Evolutionary conservation across 441 rosid species (phyloP).

Genomic region (Breynia disticha): DNA sequence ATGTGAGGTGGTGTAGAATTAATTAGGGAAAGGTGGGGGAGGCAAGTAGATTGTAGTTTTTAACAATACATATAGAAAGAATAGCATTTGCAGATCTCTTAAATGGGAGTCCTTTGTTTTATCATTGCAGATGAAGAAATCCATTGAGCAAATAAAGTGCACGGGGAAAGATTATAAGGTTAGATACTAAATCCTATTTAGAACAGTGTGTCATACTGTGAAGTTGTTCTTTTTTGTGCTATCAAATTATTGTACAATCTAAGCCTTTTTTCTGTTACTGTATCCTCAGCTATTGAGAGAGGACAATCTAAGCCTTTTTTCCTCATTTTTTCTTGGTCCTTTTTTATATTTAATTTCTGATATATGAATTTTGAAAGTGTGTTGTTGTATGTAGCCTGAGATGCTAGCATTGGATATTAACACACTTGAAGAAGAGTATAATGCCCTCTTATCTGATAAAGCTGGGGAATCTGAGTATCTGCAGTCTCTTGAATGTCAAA

Average conservation of each 20-base stretch:
- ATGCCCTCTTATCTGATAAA: slow-evolving; percentile 47
- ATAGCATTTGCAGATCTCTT: background rate
- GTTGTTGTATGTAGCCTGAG: slow-evolving; percentile 39
- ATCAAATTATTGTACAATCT: background rate
- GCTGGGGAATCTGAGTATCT: slow-evolving; percentile 42
- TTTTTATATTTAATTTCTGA: background rate
- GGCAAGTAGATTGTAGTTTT: too few species aligned
- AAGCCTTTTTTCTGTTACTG: background rate
- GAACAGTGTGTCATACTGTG: background rate
- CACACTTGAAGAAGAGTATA: slow-evolving; percentile 46
- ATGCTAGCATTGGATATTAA: slow-evolving; percentile 35
- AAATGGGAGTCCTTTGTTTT: slow-evolving; percentile 5
- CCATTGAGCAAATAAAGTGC: slow-evolving; percentile 35
- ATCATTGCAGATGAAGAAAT: slow-evolving; percentile 42
- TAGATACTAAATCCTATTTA: slow-evolving; percentile 4
- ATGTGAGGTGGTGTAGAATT: too few species aligned
- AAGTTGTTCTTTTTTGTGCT: too few species aligned
- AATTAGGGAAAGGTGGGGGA: too few species aligned
- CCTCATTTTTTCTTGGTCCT: background rate
- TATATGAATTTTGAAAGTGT: slow-evolving; percentile 1
- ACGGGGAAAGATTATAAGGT: slow-evolving; percentile 46
- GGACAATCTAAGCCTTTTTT: background rate
- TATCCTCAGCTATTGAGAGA: background rate
- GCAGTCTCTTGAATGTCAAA: slow-evolving; percentile 38
- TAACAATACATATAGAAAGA: background rate